These are phyloP conservation scores for Termitomyces sp. DNA, from an alignment of 768 basidiomycete genomes.

Conservation along the genomic window DNA sequence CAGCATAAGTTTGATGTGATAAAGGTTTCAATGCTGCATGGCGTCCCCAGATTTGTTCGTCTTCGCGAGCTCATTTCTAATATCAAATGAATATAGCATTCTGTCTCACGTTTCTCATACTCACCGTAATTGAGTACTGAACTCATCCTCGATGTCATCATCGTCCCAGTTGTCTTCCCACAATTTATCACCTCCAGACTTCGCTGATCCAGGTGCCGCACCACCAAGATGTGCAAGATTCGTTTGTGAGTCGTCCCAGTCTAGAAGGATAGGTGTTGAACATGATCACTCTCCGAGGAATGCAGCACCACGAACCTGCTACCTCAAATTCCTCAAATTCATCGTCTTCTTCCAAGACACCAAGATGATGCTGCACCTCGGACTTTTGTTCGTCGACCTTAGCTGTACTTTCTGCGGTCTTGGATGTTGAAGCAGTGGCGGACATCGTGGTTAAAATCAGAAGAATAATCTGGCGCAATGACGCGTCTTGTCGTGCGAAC, in stretches of 20 bases:
- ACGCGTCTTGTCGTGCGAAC: conserved; percentile 21
- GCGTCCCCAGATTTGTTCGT: conserved; percentile 42
- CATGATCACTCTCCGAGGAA: not conserved
- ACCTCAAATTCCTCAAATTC: conserved; percentile 93
- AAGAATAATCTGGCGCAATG: conserved; percentile 4
- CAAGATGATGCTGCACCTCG: conserved; percentile 63
- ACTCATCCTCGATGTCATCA: conserved; percentile 97
- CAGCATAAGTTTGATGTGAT: not conserved
- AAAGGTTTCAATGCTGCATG: conserved; percentile 49
- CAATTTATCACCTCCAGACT: conserved; percentile 82
- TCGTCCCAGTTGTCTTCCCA: conserved; percentile 99
- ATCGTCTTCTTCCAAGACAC: conserved; percentile 95
- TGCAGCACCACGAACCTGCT: conserved; percentile 52
- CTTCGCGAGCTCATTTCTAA: conserved; percentile 64
- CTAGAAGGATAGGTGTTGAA: conserved; percentile 31
- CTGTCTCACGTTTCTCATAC: conserved; percentile 20
- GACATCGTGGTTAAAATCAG: conserved; percentile 28
- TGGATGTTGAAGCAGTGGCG: conserved; percentile 45
- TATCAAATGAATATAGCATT: not conserved
- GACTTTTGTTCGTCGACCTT: conserved; percentile 42
- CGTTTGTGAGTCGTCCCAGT: conserved; percentile 86
- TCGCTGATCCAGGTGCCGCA: conserved; percentile 68
- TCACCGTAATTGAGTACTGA: conserved; percentile 91
- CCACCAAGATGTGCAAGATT: conserved; percentile 77
- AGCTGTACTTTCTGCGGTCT: conserved; percentile 32